phyloP scores from a whole-genome alignment of 139 green algal species.

The Eudorina sp. region DNA sequence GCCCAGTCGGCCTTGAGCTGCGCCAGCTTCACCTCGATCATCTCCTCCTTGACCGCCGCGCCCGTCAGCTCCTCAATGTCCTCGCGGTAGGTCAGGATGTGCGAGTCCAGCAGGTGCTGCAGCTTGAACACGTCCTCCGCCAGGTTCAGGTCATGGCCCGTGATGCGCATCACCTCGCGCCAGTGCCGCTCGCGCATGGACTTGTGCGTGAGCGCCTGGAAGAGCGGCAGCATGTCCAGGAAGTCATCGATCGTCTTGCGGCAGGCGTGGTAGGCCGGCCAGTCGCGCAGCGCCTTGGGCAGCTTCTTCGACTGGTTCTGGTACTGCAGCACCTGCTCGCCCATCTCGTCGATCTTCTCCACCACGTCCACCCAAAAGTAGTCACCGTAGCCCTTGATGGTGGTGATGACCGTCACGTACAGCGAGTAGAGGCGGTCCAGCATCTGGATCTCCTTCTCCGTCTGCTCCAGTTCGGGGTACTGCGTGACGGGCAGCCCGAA shows the following conservation, averaged over 20 bases:
- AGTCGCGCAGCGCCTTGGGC: conserved; percentile 92
- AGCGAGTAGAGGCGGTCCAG: conserved; percentile 89
- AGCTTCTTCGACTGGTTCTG: conserved; percentile 88
- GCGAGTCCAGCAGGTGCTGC: conserved; percentile 88
- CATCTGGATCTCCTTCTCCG: conserved; percentile 88
- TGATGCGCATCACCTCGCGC: conserved; percentile 86
- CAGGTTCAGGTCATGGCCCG: conserved; percentile 82
- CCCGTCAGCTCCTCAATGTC: conserved; percentile 91
- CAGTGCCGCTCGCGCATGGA: conserved; percentile 89
- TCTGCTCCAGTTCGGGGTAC: conserved; percentile 92
- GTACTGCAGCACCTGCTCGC: conserved; percentile 80
- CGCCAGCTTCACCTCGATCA: conserved; percentile 89
- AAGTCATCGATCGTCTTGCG: conserved; percentile 92
- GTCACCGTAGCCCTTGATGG: conserved; percentile 90
- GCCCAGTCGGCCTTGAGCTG: conserved; percentile 75
- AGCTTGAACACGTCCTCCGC: conserved; percentile 93
- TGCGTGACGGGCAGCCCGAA: conserved; percentile 92
- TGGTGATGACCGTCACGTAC: conserved; percentile 93
- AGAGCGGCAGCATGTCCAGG: conserved; percentile 90
- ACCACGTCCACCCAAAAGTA: conserved; percentile 94
- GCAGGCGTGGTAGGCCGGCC: conserved; percentile 92
- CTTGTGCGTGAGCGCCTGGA: conserved; percentile 83
- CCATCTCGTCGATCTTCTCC: conserved; percentile 91
- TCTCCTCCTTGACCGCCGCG: conserved; percentile 92
- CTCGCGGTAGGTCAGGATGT: conserved; percentile 82